These are phyloP conservation scores for Coprinopsis sp. DNA, from an alignment of 768 basidiomycete species.

Conservation along the genomic window DNA sequence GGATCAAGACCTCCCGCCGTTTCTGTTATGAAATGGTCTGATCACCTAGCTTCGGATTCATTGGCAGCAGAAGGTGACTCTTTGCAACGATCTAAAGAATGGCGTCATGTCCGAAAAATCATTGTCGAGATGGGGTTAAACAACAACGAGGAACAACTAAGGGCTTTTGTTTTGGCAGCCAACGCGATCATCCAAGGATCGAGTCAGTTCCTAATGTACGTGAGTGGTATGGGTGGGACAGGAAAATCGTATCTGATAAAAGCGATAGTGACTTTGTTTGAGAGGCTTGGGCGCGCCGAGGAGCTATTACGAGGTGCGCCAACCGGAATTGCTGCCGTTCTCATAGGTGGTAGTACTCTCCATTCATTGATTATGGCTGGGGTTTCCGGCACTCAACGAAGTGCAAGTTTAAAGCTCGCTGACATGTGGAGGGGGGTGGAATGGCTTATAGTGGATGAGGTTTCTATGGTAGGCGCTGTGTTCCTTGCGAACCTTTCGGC, in stretches of 20 bases:
- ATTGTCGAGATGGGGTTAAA: not conserved
- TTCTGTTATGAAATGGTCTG: too few relatives aligned
- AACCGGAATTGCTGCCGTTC: slow-evolving; percentile 14
- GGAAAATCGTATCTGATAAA: slow-evolving; percentile 18
- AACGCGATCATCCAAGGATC: not conserved
- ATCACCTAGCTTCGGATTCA: too few relatives aligned
- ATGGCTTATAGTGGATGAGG: slow-evolving; percentile 4
- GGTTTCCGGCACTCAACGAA: too few relatives aligned
- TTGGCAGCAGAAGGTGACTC: too few relatives aligned
- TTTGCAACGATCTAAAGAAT: too few relatives aligned
- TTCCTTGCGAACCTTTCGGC: slow-evolving; percentile 5
- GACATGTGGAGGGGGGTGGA: not conserved
- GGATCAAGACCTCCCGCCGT: too few relatives aligned
- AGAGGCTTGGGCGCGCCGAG: not conserved
- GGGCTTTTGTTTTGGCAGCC: slow-evolving; percentile 5
- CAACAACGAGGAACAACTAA: slow-evolving; percentile 8
- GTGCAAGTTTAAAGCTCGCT: too few relatives aligned
- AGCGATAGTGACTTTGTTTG: slow-evolving; percentile 6
- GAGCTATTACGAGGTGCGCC: slow-evolving; percentile 11
- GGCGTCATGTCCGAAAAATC: too few relatives aligned
- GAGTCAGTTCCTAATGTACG: slow-evolving; percentile 11
- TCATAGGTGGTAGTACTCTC: slow-evolving; percentile 13
- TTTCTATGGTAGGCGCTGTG: slow-evolving; percentile 4
- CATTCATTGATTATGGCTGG: too few relatives aligned
- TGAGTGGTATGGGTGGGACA: slow-evolving; percentile 13